phyloP scores from a whole-genome alignment of 2,329 filamentous ascomycete species.

The Penicillium italicum region DNA sequence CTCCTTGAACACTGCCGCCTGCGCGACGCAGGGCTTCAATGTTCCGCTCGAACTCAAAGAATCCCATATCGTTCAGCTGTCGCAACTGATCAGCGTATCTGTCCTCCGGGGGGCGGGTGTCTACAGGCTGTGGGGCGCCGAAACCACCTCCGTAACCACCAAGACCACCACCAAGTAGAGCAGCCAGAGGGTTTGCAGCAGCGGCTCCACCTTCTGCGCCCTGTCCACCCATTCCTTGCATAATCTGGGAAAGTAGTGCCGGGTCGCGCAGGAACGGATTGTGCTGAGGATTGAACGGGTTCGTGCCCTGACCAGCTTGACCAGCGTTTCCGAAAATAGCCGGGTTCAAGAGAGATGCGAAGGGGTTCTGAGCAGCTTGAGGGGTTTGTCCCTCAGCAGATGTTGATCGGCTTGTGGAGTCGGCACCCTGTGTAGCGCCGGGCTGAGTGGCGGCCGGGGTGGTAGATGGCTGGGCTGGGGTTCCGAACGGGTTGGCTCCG shows the following conservation, averaged over 20 bases:
- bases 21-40: slow-evolving; percentile 81
- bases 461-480: slow-evolving; percentile 25
- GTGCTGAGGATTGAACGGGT: slow-evolving; percentile 46
- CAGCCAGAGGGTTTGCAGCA: slow-evolving; percentile 44
- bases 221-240: slow-evolving; percentile 49
- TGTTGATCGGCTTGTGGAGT: slow-evolving; percentile 28
- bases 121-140: slow-evolving; percentile 56
- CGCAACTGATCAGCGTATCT: slow-evolving; percentile 84
- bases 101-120: slow-evolving; percentile 90
- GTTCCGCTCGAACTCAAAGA: slow-evolving; percentile 94
- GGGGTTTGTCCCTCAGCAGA: slow-evolving; percentile 34
- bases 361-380: slow-evolving; percentile 59
- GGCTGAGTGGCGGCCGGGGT: slow-evolving; percentile 33
- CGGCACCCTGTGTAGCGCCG: slow-evolving; percentile 29
- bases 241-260: slow-evolving; percentile 55
- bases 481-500: slow-evolving; percentile 34
- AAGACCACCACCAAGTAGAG: slow-evolving; percentile 50
- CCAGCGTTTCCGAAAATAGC: slow-evolving; percentile 35
- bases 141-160: slow-evolving; percentile 44
- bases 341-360: slow-evolving; percentile 61
- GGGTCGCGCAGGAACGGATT: slow-evolving; percentile 60
- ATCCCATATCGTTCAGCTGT: slow-evolving; percentile 98
- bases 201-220: slow-evolving; percentile 33
- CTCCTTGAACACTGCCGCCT: slow-evolving; percentile 91
- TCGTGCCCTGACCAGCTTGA: slow-evolving; percentile 40